Base-by-base conservation (phyloP, 441 rosid species). In the Hura crepitans region DNA sequence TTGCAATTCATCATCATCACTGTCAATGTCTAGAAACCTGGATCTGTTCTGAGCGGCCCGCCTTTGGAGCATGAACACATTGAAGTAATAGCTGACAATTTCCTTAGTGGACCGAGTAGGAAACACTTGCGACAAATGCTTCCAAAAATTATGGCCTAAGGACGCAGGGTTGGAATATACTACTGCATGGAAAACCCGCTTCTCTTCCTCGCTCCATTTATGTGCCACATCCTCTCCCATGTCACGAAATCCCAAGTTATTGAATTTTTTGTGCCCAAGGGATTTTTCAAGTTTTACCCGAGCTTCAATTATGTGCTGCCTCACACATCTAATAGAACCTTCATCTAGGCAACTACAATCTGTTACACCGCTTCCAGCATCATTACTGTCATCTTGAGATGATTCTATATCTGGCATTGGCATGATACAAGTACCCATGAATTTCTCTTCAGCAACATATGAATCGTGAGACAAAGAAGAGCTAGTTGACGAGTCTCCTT, bases 41-140 rank as follows among this genome's bases (percentile, higher is more conserved):
- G 74, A 79, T 62, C 86, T 76, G 82, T 86, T 86, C 75, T 82
- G 89, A 43, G 67, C 68, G 67, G 87, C 85, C 53, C 87, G 80
- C 55, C 69, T 79, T 46, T 69, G 82, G 47, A 86, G 82, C 80
- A 84, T 79, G 62, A 82, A 86, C 56, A 86, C 87, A 62, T 86
- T 86, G 73, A 77, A 86, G 76, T 82, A 86, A 62, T 86, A 86
- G 71, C 83, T 82, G 64, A 86, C 82, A 33, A 85, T 74, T 66
- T 84, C 86, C 58, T 65, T 72, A 37, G 69, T 82, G 20, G 84
- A 72, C 67, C 87, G 81, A 27, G 69, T 61, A 56, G 86, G 76
- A 67, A 86, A 82, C 54, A 76, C 75, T 39, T 56, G 76, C 2
- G 81, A 78, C 58, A 86, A 71, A 47, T 74, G 78, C 60, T 76